Base-by-base conservation (phyloP, 768 basidiomycete species). In the Tylopilus cervinicoccineus region DNA sequence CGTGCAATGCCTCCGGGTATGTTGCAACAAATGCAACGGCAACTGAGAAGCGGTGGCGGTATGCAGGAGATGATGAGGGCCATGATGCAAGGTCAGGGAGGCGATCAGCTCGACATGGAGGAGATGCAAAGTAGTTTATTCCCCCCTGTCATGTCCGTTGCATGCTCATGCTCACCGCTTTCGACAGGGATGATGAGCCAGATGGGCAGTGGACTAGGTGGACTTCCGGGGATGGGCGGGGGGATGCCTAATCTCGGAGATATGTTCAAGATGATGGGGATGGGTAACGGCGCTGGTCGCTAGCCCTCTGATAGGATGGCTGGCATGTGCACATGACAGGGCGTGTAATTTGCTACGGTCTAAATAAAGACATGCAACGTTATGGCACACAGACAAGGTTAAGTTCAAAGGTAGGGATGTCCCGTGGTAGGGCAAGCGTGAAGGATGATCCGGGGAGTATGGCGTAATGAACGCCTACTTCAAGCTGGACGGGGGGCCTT, bases 41-140 rank as follows among this genome's bases (percentile, higher is more conserved):
- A 89, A 61, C 72, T 89, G 63, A 75, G 86, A 48, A 70, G 83
- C 47, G 89, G 88, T 9, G 90, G 92, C 19, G 91, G 91, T 38
- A 87, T 96, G 83, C 89, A 93, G 66, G 93, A 95, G 59, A 95
- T 95, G 92, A 93, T 95, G 93, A 89, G 88, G 64, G 85, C 88
- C 23, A 93, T 97, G 90, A 93, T 96, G 88, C 91, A 93, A 59
- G 89, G 92, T 10, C 84, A 89, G 58, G 90, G 88, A 45, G 89
- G 89, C 11, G 93, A 93, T 60, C 83, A 92, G 62, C 73, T 85
- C 44, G 92, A 93, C 61, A 88, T 95, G 87, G 88, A 90, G 51
- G 92, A 95, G 66, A 92, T 94, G 89, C 89, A 93, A 70, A 79
- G 91, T 86, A 69, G 54, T 79, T 69, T 24, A 40, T 47, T 53